Base-by-base conservation (phyloP, 2,329 filamentous ascomycete genomes). In the Aspergillus terreus region DNA sequence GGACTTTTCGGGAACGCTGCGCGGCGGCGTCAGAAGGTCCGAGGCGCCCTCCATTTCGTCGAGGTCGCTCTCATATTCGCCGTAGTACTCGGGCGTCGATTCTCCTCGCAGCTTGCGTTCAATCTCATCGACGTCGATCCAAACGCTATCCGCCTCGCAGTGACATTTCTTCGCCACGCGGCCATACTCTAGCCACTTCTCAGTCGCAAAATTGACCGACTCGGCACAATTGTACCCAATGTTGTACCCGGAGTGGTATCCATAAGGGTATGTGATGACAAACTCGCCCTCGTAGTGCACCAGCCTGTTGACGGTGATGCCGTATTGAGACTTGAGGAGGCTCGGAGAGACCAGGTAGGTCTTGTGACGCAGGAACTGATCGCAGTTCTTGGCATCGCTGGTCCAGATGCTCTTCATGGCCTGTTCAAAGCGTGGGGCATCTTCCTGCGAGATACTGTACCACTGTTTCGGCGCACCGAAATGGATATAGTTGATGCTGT, bases 401-500 rank as follows among this genome's bases (percentile, higher is more conserved):
- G 92, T 90, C 92, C 92, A 99, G 52, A 96, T 89, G 52, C 81
- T 91, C 73, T 88, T 92, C 94, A 99, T 99, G 40, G 90, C 92
- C 35, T 85, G 84, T 71, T 99, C 94, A 62, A 99, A 99, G 14
- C 88, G 86, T 46, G 91, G 84, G 12, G 92, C 91, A 68, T 99
- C 94, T 58, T 89, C 88, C 70, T 97, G 95, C 0, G 92, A 96
- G 59, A 99, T 97, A 71, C 92, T 96, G 75, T 99, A 99, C 94
- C 94, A 99, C 70, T 99, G 94, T 73, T 99, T 99, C 0, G 94
- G 94, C 1, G 94, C 94, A 49, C 94, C 94, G 69, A 99, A 99
- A 67, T 99, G 94, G 53, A 99, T 91, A 70, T 96, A 99, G 75
- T 99, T 99, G 80, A 99, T 99, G 70, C 92, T 97, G 83, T 99